Percentiles rank a stretch among this genome's conserved stretches.
phyloP scores from a whole-genome alignment of 495 filamentous ascomycete genomes.

The Rusavskia elegans region DNA sequence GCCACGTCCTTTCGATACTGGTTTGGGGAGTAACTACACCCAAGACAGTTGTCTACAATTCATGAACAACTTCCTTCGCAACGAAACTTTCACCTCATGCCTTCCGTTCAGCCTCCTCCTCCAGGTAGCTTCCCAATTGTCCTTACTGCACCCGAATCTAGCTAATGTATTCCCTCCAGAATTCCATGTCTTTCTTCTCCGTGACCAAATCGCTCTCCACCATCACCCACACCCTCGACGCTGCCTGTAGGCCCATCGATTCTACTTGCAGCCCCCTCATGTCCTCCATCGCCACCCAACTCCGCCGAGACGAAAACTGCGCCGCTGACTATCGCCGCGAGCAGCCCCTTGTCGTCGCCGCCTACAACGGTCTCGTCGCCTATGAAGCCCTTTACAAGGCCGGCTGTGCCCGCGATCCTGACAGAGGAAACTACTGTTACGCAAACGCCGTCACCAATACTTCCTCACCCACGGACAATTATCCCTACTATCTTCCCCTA shows the following conservation, averaged over 20 bases:
- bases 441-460: conserved; percentile 70
- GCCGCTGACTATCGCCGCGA: conserved; percentile 45
- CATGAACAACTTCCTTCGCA: conserved; percentile 47
- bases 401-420: conserved; percentile 46
- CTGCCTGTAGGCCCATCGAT: conserved; percentile 49
- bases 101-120: conserved; percentile 62
- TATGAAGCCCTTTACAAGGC: conserved; percentile 67
- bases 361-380: conserved; percentile 54
- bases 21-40: conserved; percentile 54
- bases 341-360: conserved; percentile 55
- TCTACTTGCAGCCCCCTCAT: conserved; percentile 43
- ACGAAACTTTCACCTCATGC: conserved; percentile 49
- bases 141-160: too few species aligned
- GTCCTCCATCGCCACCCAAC: conserved; percentile 36
- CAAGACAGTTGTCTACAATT: conserved; percentile 44
- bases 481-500: conserved; percentile 72
- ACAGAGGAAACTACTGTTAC: conserved; percentile 51
- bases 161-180: conserved; percentile 16
- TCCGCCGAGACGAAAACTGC: conserved; percentile 47
- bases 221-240: conserved; percentile 56
- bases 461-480: conserved; percentile 47
- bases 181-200: conserved; percentile 64
- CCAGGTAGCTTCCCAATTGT: conserved; percentile 22
- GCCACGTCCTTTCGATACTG: conserved; percentile 57
- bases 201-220: conserved; percentile 43